phyloP scores from a whole-genome alignment of 768 basidiomycete genomes.

The Tylopilus vinaceipallidus region DNA sequence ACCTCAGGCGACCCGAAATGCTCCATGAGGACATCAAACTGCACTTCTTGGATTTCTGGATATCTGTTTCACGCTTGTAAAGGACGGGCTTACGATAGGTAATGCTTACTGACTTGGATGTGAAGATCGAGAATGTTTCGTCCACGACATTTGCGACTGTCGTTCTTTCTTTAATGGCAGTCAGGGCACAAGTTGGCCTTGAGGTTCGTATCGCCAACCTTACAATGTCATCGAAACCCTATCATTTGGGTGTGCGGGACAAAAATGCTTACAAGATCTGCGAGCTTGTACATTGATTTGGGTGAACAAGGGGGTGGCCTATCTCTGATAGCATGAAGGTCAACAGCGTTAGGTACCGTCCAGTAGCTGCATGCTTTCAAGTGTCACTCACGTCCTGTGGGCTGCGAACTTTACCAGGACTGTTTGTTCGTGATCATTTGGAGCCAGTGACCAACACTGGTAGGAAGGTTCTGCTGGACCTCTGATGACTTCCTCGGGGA shows the following conservation, averaged over 20 bases:
- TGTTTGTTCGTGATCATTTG: not conserved
- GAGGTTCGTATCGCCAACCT: slow-evolving; percentile 19
- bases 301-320: slow-evolving; percentile 28
- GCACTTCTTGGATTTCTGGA: slow-evolving; percentile 11
- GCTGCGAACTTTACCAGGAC: slow-evolving; percentile 14
- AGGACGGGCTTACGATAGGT: not conserved
- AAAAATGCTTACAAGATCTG: slow-evolving; percentile 24
- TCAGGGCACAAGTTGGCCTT: slow-evolving; percentile 15
- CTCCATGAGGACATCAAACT: slow-evolving; percentile 15
- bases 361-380: not conserved
- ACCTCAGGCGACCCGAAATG: slow-evolving; percentile 8
- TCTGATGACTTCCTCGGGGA: slow-evolving; percentile 6
- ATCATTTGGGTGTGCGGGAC: not conserved
- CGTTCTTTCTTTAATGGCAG: slow-evolving; percentile 18
- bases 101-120: slow-evolving; percentile 17
- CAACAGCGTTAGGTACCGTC: not conserved
- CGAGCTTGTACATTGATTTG: slow-evolving; percentile 38
- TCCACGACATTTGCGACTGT: slow-evolving; percentile 18
- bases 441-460: not conserved
- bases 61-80: slow-evolving; percentile 14
- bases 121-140: slow-evolving; percentile 28
- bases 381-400: slow-evolving; percentile 10
- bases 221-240: not conserved
- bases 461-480: not conserved
- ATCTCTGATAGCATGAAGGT: not conserved